Conservation (phyloP, 192 early-diverging fungal species). For the Lunasporangiospora selenospora region DNA sequence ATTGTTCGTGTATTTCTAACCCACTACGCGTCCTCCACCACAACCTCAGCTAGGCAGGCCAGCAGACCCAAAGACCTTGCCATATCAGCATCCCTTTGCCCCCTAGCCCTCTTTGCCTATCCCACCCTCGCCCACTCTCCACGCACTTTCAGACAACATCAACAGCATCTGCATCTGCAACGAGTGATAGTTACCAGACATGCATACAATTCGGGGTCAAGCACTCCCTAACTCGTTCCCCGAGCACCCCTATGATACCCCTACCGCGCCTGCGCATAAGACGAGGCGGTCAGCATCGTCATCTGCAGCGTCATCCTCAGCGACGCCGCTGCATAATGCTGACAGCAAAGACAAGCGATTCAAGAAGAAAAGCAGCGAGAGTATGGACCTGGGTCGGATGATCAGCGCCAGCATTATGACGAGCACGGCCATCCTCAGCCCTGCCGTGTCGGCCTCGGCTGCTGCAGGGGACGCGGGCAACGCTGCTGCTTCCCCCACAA, state of each 20-base stretch:
- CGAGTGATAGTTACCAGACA: too few relatives aligned
- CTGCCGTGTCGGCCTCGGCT: too few relatives aligned
- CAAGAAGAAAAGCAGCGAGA: not conserved
- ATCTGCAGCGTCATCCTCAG: not conserved
- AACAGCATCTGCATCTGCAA: too few relatives aligned
- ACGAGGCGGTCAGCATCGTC: not conserved
- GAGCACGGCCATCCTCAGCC: constrained; percentile 12
- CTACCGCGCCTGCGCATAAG: not conserved
- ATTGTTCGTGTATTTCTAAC: too few relatives aligned
- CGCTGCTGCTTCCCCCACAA: too few relatives aligned
- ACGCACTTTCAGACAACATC: not conserved
- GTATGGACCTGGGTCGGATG: not conserved
- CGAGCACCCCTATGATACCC: not conserved
- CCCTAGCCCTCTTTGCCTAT: not conserved
- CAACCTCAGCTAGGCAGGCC: too few relatives aligned
- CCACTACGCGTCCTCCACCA: too few relatives aligned
- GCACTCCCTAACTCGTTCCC: not conserved
- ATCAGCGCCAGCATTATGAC: constrained; percentile 19
- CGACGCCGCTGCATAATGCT: not conserved
- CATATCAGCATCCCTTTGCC: not conserved
- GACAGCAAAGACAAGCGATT: not conserved
- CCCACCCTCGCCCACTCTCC: not conserved
- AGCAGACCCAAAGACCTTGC: too few relatives aligned
- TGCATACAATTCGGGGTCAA: constrained; percentile 8
- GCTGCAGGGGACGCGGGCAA: too few relatives aligned